phyloP scores from a whole-genome alignment of 2,329 filamentous ascomycete genomes.

The Helicocarpus griseus region DNA sequence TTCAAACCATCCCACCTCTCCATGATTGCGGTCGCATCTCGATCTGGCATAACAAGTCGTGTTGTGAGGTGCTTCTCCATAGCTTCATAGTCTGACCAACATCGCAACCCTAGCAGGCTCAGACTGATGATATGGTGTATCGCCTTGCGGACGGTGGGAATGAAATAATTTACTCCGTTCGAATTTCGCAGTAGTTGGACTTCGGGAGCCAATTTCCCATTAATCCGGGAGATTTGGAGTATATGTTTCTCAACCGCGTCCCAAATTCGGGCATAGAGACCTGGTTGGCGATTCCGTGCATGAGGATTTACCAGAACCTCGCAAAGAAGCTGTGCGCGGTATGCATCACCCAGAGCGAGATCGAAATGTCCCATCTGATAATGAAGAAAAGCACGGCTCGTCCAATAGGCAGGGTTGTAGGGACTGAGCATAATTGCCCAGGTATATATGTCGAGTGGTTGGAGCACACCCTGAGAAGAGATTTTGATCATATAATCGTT shows the following conservation, averaged over 20 bases:
- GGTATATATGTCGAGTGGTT: constrained; percentile 28
- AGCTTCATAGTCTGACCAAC: constrained; percentile 21
- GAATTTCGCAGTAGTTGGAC: constrained; percentile 14
- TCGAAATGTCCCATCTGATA: constrained; percentile 25
- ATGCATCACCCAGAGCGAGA: constrained; percentile 29
- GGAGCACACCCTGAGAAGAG: constrained; percentile 9
- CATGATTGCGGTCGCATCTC: constrained; percentile 17
- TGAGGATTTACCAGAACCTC: constrained; percentile 19
- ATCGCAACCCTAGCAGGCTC: constrained; percentile 21
- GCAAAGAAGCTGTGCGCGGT: constrained; percentile 25
- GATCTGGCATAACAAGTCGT: constrained; percentile 13
- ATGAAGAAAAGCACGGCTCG: constrained; percentile 26
- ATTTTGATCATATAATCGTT: constrained; percentile 14
- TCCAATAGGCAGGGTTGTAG: constrained; percentile 30
- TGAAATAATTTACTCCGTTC: constrained; percentile 22
- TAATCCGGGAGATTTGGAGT: constrained; percentile 8
- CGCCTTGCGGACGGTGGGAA: constrained; percentile 20
- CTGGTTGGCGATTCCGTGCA: constrained; percentile 17
- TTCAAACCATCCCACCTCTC: constrained; percentile 10
- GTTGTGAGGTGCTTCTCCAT: constrained; percentile 14
- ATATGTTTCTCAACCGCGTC: constrained; percentile 27
- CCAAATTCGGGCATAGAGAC: constrained; percentile 22
- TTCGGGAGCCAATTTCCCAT: constrained; percentile 7
- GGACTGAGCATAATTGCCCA: constrained; percentile 25
- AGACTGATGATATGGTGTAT: constrained; percentile 23